phyloP scores from a whole-genome alignment of 2,329 filamentous ascomycete genomes.

The Aspergillus alliaceus region DNA sequence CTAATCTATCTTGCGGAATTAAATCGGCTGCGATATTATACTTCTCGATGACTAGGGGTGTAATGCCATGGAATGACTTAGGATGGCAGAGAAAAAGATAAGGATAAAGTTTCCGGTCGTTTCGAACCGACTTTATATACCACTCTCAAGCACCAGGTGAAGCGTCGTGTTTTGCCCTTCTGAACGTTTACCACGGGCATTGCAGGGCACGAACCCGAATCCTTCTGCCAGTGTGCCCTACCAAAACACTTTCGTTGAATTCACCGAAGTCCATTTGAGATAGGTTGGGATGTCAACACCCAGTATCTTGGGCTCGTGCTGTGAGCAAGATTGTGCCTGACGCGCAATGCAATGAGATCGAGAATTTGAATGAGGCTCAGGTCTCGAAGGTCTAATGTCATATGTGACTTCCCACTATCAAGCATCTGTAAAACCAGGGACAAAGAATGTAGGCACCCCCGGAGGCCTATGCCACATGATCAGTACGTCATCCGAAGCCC shows the following conservation, averaged over 20 bases:
- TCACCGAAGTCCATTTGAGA: neutral
- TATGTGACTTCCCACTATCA: neutral
- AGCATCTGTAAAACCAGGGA: neutral
- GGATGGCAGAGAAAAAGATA: neutral
- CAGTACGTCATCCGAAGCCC: neutral
- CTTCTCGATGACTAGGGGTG: too few species aligned
- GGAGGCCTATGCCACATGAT: neutral
- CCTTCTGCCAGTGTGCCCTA: neutral
- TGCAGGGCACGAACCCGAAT: neutral
- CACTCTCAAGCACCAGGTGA: neutral
- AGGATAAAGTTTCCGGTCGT: neutral
- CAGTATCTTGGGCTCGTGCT: neutral
- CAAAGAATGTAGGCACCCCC: neutral
- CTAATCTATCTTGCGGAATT: neutral
- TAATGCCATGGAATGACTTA: neutral
- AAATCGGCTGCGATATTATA: neutral
- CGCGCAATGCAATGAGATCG: neutral
- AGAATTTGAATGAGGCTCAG: neutral
- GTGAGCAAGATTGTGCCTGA: neutral
- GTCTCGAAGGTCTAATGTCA: neutral
- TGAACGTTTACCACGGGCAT: neutral
- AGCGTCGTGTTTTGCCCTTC: neutral
- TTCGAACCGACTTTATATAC: neutral
- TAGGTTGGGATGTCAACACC: neutral
- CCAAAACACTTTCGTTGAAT: neutral